Base-by-base conservation (phyloP, 2,329 filamentous ascomycete species). In the Phialemonium atrogriseum region DNA sequence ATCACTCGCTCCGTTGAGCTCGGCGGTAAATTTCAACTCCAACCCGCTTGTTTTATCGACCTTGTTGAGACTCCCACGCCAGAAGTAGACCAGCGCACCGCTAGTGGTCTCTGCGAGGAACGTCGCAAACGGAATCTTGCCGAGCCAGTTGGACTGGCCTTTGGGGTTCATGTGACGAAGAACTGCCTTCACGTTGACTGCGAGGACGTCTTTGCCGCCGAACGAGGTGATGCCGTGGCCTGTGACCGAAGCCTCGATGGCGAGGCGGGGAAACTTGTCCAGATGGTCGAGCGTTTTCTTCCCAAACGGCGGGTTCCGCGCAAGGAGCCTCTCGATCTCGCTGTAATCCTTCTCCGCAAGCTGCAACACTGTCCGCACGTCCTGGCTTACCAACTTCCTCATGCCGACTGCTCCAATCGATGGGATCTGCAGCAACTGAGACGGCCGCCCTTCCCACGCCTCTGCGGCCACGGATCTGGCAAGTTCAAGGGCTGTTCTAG, bases 221-320 rank as follows among this genome's bases (percentile, higher is more conserved):
- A 27, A 41, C 37, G 12, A 60, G 45, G 52, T 62, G 19, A 13
- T 27, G 24, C 44, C 36, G 24, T 38, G 36, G 4, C 36, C 39
- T 3, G 58, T 29, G 11, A 61, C 40, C 7, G 62, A 55, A 20
- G 59, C 49, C 10, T 53, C 46, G 21, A 77, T 38, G 1, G 46
- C 58, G 12, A 79, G 47, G 4, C 54, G 52, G 10, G 91, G 91
- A 45, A 95, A 96, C 0, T 68, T 65, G 2, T 69, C 70, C 8
- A 91, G 56, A 13, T 66, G 63, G 10, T 76, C 72, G 10, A 83
- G 59, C 24, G 93, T 50, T 24, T 79, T 80, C 26, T 73, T 68
- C 0, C 89, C 91, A 49, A 83, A 94, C 0, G 89, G 86, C 0
- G 87, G 84, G 42, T 94, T 86, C 33, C 81, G 80, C 40, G 77